Evolutionary conservation across 352 stramenopile species (phyloP), one percentile per base, ranked within the genome.

Genomic region (Phytophthora quininea): DNA sequence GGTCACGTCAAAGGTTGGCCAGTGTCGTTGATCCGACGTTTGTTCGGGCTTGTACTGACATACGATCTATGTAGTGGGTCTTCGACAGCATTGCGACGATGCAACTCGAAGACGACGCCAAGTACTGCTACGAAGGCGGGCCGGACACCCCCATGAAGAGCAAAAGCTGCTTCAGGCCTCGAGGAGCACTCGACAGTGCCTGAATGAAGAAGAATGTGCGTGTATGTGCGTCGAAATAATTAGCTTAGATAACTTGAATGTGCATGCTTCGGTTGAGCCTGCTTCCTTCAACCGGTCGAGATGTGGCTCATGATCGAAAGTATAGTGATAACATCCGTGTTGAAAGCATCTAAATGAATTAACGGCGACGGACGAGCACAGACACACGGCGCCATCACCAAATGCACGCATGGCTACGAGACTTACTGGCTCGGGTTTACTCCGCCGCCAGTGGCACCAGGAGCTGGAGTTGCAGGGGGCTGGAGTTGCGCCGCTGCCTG

Each of bases 41-140:
- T 11, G 19, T 54, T n/a, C 24, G 31, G 10, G n/a, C 31, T 35
- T 49, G 40, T 55, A 33, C 15, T 62, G 12, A 71, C 45, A 31
- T 55, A 9, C 58, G 14, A 42, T 19, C 24, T 58, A 29, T 46
- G 6, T 15, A 87, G 79, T 93, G 85, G 85, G 72, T 91, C 6
- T 93, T 91, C 58, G 85, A 93, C 63, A 90, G 85, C 68, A 93
- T 93, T 56, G 79, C 79, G 1, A 65, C 68, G 0, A 83, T 93
- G 80, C 80, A 83, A 45, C 63, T 93, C 3, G 68, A 77, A 56
- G 81, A 90, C 32, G 73, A 88, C 24, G 48, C 58, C 0, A 73
- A 74, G 11, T 82, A 84, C 52, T 66, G 58, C 14, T 63, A 62
- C 33, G 40, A 59, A 15, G 60, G 60, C 2, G 19, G 52, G 0